Base-by-base conservation (phyloP, 306 rosid species). In the Potentilla sterilis region DNA sequence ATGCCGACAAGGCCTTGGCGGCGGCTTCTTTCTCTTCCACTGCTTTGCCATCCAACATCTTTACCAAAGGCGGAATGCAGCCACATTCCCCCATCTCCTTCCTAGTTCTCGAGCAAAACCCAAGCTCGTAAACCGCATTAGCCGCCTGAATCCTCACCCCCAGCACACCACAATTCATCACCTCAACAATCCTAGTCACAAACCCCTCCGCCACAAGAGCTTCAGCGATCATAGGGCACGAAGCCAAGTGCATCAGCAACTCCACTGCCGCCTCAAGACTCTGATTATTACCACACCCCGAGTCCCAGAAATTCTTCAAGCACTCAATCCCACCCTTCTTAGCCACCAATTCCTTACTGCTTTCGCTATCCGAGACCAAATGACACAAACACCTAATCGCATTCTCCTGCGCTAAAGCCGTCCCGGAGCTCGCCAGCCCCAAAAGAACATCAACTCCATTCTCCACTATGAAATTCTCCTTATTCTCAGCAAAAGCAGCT, bases 21-120 rank as follows among this genome's bases (percentile, higher is more conserved):
- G 96, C 95, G 1, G 88, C 88, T 79, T 89, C 96, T 76, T 86
- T 95, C 90, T 95, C 99, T 52, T 90, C 92, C 14, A 63, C 86
- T 35, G 93, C 94, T 21, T 95, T 95, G 19, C 97, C 99, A 78
- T 95, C 99, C 76, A 95, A 43, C 99, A 95, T 92, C 77, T 82
- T 92, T 35, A 92, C 85, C 81, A 95, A 69, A 66, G 81, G 83
- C 16, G 55, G 55, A 76, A 92, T 80, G 65, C 88, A 86, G 5
- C 97, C 99, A 70, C 84, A 75, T 34, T 92, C 97, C 42, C 97
- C 99, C 81, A 92, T 83, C 79, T 92, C 97, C 77, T 90, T 95
- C 74, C 89, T 83, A 5, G 91, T 78, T 59, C 77, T 91, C 0
- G 87, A 75, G 76, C 91, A 81, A 22, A 81, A 82, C n/a, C 96